Evolutionary conservation across 345 rosid species (phyloP), one percentile per base, ranked within the genome.

Genomic region (Fremontodendron californicum): DNA sequence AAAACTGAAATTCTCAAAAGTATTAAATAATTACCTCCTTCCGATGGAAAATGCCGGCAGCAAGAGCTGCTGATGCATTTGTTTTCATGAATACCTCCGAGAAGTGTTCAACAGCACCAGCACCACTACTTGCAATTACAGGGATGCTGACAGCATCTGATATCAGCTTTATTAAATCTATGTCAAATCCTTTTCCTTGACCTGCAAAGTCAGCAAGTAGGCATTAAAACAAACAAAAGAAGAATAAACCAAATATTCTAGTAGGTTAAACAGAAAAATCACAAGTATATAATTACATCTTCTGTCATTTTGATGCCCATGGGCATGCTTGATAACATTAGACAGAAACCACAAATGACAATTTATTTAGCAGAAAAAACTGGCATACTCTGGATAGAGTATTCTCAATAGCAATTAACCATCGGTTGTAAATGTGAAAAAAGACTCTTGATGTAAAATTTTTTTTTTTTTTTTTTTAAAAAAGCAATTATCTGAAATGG

Each of bases 41-140:
- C 68, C 98, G 84, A 55, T 96, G 99, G 89, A 96, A 96, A 84
- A 96, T 96, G 75, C 97, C 97, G 0, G 99, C 99, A 75, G 99
- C 99, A 67, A 96, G 97, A 12, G 96, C 97, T 0, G 97, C 99
- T 6, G 98, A 94, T 74, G 98, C 97, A 77, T 90, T 91, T 74
- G 98, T 89, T 83, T 84, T 84, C 51, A 25, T 78, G 79, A 92
- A 96, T 31, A 91, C 98, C 84, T 92, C 97, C 0, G 94, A 84
- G 88, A 96, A 96, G 82, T 94, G 98, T 51, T 89, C 89, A 11
- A 80, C 88, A 75, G 83, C 70, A 73, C 98, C 99, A 10, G 97
- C 99, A 39, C 99, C 99, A 45, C 99, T 96, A 82, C 99, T 96
- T 58, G 99, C 98, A 9, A 94, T 94, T 73, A 96, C 97, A 7